A percentile compares a stretch with the other conserved stretches of the same genome.
phyloP scores from a whole-genome alignment of 2,329 filamentous ascomycete genomes.

The Fusarium tanahbumbuense region DNA sequence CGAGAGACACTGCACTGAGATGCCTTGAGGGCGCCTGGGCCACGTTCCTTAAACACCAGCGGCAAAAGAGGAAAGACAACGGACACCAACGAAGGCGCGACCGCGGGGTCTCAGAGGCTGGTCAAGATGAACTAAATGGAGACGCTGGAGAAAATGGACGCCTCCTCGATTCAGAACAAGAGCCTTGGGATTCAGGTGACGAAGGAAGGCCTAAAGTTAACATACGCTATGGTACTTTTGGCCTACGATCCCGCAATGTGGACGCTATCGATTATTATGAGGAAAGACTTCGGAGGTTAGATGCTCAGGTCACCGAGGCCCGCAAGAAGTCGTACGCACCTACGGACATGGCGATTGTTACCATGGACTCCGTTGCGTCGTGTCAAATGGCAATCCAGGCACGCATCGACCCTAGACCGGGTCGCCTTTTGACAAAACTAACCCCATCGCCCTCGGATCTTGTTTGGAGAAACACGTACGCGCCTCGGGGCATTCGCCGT shows the following conservation, averaged over 20 bases:
- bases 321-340: constrained; percentile 81
- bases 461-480: constrained; percentile 95
- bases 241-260: constrained; percentile 75
- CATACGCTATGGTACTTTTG: constrained; percentile 82
- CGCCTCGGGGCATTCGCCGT: constrained; percentile 78
- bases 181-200: constrained; percentile 51
- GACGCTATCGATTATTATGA: constrained; percentile 97
- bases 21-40: constrained; percentile 88
- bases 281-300: constrained; percentile 81
- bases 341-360: constrained; percentile 91
- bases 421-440: constrained; percentile 84
- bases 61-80: constrained; percentile 27
- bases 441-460: constrained; percentile 92
- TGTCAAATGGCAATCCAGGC: constrained; percentile 97
- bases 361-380: constrained; percentile 94
- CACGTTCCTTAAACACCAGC: constrained; percentile 61
- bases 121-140: constrained; percentile 51
- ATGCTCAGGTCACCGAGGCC: constrained; percentile 77
- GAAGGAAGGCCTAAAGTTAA: constrained; percentile 73
- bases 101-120: constrained; percentile 31
- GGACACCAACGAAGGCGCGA: neutral
- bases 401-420: constrained; percentile 88
- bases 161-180: constrained; percentile 64
- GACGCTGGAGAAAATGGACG: constrained; percentile 67
- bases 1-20: constrained; percentile 73